A percentile compares a stretch with the other conserved stretches of the same genome.
Conservation (phyloP, 2,329 filamentous ascomycete species). For the Helotiales sp. region DNA sequence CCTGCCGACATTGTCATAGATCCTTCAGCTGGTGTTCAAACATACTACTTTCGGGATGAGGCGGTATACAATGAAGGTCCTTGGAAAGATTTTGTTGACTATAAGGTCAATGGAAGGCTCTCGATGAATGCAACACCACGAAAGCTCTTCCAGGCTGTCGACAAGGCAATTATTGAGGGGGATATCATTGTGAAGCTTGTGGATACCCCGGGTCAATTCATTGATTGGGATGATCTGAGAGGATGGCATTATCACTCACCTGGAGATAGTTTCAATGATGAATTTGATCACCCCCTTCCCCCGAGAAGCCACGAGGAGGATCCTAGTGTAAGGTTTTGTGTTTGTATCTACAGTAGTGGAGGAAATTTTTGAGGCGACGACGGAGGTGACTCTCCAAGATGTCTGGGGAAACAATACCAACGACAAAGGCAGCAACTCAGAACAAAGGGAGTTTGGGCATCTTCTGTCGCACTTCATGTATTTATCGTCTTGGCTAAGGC, state of each 20-base stretch:
- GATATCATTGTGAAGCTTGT: conserved; percentile 6
- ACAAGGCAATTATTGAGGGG: conserved; percentile 5
- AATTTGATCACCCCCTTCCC: neutral
- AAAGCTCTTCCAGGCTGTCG: neutral
- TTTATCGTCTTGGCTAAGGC: no score
- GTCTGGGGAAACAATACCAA: neutral
- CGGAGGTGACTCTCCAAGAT: neutral
- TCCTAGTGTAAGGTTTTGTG: neutral
- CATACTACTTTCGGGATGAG: neutral
- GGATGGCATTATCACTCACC: neutral
- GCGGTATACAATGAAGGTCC: neutral
- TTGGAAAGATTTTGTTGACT: neutral
- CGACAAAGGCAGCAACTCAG: neutral
- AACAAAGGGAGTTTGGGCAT: neutral
- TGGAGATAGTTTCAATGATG: conserved; percentile 1
- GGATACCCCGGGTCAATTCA: neutral
- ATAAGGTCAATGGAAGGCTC: conserved; percentile 3
- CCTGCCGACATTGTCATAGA: neutral
- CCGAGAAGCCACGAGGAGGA: neutral
- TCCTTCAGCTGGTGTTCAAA: neutral
- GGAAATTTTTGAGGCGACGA: neutral
- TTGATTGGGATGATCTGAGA: conserved; percentile 4
- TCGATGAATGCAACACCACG: neutral
- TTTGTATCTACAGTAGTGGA: neutral
- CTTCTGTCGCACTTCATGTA: no score